phyloP scores from a whole-genome alignment of 176 grass and related monocot genomes.

The Canna indica region DNA sequence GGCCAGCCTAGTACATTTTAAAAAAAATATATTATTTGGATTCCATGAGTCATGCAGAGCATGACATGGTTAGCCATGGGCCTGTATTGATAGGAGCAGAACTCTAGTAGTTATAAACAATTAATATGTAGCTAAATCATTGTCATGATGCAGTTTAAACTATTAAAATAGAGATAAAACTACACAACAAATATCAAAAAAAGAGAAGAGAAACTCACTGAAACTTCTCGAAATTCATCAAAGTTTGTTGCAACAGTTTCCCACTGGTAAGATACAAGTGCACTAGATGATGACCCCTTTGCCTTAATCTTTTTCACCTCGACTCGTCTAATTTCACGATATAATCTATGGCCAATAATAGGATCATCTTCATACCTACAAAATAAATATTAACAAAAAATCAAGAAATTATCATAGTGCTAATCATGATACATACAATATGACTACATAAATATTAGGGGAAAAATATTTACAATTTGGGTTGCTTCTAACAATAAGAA shows the following conservation, averaged over 20 bases:
- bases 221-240: constrained; percentile 67
- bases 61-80: too few species aligned
- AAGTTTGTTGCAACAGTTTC: constrained; percentile 84
- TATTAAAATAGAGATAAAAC: neutral
- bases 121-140: neutral
- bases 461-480: too few species aligned
- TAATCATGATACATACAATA: constrained; percentile 1
- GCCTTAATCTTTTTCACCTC: constrained; percentile 49
- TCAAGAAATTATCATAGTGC: constrained; percentile 20
- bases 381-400: neutral
- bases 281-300: constrained; percentile 34
- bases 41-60: too few species aligned
- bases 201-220: constrained; percentile 55
- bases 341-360: constrained; percentile 72
- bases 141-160: neutral
- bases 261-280: constrained; percentile 67
- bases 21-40: too few species aligned
- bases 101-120: neutral
- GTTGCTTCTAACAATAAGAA: too few species aligned
- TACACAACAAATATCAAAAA: neutral
- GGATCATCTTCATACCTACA: constrained; percentile 87
- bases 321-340: constrained; percentile 81
- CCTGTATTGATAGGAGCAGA: too few species aligned
- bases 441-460: neutral
- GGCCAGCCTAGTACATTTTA: too few species aligned